Base-by-base conservation (phyloP, 202 grass and related monocot genomes). In the Digitaria exilis region DNA sequence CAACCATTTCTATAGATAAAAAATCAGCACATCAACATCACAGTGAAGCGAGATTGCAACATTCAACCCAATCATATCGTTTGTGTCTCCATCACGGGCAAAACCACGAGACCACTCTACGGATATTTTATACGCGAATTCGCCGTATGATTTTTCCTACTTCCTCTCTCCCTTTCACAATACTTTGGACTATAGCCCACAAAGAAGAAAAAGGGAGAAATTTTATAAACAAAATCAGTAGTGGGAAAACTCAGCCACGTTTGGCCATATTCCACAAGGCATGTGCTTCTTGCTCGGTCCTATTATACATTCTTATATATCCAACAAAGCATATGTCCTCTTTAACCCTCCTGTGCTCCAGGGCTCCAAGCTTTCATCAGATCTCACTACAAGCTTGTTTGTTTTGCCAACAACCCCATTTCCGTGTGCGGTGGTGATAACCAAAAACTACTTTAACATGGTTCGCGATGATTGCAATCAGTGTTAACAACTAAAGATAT, bases 401-500 rank as follows among this genome's bases (percentile, higher is more conserved):
- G 12, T 32, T 55, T 72, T 57, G 72, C 24, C 59, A 78, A 39
- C 73, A 63, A 66, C 41, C 41, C 18, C 6, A 30, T 73, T 70
- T 63, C 58, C 22, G 19, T 49, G 78, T 42, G 65, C 71, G 45
- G 56, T 48, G 65, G 77, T 43, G 66, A 82, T 70, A 66, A 41
- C 18, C 31, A 6, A 2, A 7, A 39, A 85, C 46, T 12, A 31
- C 19, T 86, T 73, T 78, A 66, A 60, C 32, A 29, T 3, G 22
- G 73, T 18, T 60, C 79, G 79, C 83, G 66, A 77, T 83, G 74
- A 75, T 55, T 83, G 79, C 79, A 83, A 39, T 61, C 61, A 55
- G 62, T 57, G 80, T 18, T 69, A 58, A 80, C 84, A 26, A 59
- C 69, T 64, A 68, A 81, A 87, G 77, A 76, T 66, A 41, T 13